These are phyloP conservation scores for Pyrenochaeta sp. DNA, from an alignment of 2,329 filamentous ascomycete genomes.

Conservation along the genomic window DNA sequence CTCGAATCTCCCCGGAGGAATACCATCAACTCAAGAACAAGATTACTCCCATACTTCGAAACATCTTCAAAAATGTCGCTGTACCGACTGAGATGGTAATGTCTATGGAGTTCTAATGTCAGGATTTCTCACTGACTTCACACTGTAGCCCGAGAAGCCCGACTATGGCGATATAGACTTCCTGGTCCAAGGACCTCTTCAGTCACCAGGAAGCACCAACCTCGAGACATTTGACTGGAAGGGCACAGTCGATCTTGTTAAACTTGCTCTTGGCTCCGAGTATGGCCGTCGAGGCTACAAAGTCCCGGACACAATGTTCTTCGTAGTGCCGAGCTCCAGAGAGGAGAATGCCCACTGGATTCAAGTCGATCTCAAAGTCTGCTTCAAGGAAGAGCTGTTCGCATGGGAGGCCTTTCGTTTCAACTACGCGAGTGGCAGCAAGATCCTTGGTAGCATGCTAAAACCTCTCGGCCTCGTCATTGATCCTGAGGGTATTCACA, in stretches of 20 bases:
- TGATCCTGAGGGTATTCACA: conserved; percentile 28
- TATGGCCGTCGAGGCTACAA: conserved; percentile 25
- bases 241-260: conserved; percentile 18
- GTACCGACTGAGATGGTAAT: conserved; percentile 37
- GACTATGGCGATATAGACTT: conserved; percentile 36
- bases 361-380: conserved; percentile 38
- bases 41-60: conserved; percentile 14
- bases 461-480: conserved; percentile 37
- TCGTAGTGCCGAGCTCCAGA: conserved; percentile 22
- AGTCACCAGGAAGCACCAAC: conserved; percentile 1
- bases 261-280: conserved; percentile 18
- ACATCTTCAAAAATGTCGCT: conserved; percentile 30
- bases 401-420: conserved; percentile 30
- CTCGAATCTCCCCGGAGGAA: conserved; percentile 25
- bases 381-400: conserved; percentile 23
- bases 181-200: conserved; percentile 23
- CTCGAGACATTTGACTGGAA: conserved; percentile 18
- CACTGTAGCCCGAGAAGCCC: background rate
- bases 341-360: conserved; percentile 18
- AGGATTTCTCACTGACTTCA: too few species aligned
- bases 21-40: conserved; percentile 25
- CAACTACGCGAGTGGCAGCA: conserved; percentile 29
- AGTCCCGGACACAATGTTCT: conserved; percentile 29
- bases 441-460: conserved; percentile 33
- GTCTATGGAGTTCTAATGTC: too few species aligned